Percentiles rank a stretch among this genome's conserved stretches.
Conservation (phyloP, 441 rosid genomes). For the Brassica balearica region DNA sequence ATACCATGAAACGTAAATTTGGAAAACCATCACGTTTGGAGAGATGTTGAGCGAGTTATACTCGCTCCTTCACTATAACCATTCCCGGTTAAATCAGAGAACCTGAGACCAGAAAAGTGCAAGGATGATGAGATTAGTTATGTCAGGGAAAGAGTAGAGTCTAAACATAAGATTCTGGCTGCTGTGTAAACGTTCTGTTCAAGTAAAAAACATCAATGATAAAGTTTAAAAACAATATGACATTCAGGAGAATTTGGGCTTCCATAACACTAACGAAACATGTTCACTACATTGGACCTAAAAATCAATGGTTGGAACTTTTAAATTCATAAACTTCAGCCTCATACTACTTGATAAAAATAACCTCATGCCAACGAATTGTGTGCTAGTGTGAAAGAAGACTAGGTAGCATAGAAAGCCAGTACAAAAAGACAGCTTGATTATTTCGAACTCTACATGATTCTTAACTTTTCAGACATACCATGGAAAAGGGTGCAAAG, state of each 20-base stretch:
- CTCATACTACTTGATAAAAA: too few relatives aligned
- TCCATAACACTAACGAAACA: background rate
- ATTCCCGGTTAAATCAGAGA: conserved; percentile 85
- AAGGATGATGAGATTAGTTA: background rate
- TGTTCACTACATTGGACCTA: too few relatives aligned
- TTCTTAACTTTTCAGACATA: conserved; percentile 4
- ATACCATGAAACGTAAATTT: conserved; percentile 74
- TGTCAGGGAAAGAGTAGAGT: background rate
- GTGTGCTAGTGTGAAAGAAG: background rate
- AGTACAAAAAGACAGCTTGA: background rate
- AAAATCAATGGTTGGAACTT: too few relatives aligned
- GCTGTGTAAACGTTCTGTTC: background rate
- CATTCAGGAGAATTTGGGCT: too few relatives aligned
- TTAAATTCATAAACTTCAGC: too few relatives aligned
- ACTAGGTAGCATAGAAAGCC: conserved; percentile 2
- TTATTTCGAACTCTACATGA: background rate
- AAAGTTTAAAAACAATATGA: too few relatives aligned
- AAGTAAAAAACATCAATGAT: background rate
- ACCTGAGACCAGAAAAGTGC: conserved; percentile 55
- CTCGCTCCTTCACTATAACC: conserved; percentile 84
- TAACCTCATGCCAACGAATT: background rate
- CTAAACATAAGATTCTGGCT: background rate
- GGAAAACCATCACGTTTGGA: conserved; percentile 82
- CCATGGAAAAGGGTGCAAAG: background rate
- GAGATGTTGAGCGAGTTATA: conserved; percentile 72